Conservation (phyloP, 2,329 filamentous ascomycete species). For the Neodidymelliopsis sp. region DNA sequence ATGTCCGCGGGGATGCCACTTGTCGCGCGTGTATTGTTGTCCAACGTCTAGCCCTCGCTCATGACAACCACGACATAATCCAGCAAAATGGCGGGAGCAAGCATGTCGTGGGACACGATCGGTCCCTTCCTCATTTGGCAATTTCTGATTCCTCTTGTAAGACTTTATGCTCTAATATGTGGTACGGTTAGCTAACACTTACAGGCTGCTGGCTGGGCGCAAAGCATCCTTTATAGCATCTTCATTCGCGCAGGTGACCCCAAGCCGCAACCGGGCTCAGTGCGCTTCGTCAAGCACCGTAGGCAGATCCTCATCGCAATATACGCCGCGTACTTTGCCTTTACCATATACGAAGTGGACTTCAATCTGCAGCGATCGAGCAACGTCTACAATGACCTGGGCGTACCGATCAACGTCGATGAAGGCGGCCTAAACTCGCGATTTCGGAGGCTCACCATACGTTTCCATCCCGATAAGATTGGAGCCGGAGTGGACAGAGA, state of each 20-base stretch:
- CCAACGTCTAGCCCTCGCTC: neutral
- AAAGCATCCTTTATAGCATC: slow-evolving; percentile 84
- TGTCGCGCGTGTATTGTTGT: slow-evolving; percentile 12
- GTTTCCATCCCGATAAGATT: slow-evolving; percentile 85
- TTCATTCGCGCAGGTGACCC: slow-evolving; percentile 89
- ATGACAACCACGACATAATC: neutral
- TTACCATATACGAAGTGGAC: slow-evolving; percentile 93
- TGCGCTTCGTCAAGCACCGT: slow-evolving; percentile 75
- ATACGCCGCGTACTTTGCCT: slow-evolving; percentile 82
- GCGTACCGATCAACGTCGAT: slow-evolving; percentile 70
- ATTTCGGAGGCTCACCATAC: slow-evolving; percentile 73
- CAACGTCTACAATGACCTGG: slow-evolving; percentile 82
- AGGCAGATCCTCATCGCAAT: slow-evolving; percentile 84
- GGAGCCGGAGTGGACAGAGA: slow-evolving; percentile 35
- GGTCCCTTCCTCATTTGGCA: slow-evolving; percentile 46
- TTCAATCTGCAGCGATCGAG: slow-evolving; percentile 74
- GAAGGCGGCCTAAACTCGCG: slow-evolving; percentile 82
- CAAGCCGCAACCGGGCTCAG: slow-evolving; percentile 72
- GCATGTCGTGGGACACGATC: slow-evolving; percentile 41
- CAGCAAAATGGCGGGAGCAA: slow-evolving; percentile 31
- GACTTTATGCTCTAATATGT: neutral
- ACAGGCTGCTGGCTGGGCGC: slow-evolving; percentile 56
- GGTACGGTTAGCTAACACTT: slow-evolving; percentile 22
- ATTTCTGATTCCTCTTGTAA: slow-evolving; percentile 44
- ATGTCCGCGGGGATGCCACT: slow-evolving; percentile 7